Evolutionary conservation across 1,139 yeast genomes (phyloP), one percentile per base, ranked within the genome.

Genomic region (Blastobotrys arbuscula): DNA sequence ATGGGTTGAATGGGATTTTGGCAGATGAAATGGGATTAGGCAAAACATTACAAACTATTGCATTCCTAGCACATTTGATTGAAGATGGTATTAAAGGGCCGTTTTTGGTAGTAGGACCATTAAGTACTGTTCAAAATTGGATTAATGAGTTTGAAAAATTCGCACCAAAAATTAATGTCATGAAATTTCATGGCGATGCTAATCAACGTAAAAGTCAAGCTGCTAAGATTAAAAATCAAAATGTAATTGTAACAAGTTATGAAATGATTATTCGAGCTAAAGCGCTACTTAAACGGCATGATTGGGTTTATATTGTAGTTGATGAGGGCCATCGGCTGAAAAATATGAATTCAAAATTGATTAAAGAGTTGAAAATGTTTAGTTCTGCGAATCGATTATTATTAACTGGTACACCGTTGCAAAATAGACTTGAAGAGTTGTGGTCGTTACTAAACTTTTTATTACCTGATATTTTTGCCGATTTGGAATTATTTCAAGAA

Each of bases 11-110:
- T 66, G 98, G 98, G 2, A 89, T 92, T 33, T 70, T 92, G 28
- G 97, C 97, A 0, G 97, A 92, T 66, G 97, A 90, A 65, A 92
- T 90, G 97, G 97, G 97, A 0, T 71, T 89, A 38, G 97, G 98
- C n/a, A 90, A 90, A 62, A 92, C 97, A 0, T 67, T 90, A 12
- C 96, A 90, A 64, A 84, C 94, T 42, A 86, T 92, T 50, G 76
- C 95, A 0, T 74, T 90, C 54, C 61, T 90, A 13, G 79, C 88
- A 10, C 87, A 84, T 61, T 71, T 92, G 40, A 77, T 84, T 40
- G 96, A 88, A 57, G 80, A 87, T 61, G 90, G 86, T 2, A 78
- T 88, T 1, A 66, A 68, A 21, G 97, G 97, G 0, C 96, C 97
- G 0, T 90, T 87, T 60, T 69, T 92, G 39, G 75, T 92, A 41